A percentile compares a stretch with the other conserved stretches of the same genome.
Evolutionary conservation across 75 land plant genomes (phyloP).

Genomic region (Picea glauca): DNA sequence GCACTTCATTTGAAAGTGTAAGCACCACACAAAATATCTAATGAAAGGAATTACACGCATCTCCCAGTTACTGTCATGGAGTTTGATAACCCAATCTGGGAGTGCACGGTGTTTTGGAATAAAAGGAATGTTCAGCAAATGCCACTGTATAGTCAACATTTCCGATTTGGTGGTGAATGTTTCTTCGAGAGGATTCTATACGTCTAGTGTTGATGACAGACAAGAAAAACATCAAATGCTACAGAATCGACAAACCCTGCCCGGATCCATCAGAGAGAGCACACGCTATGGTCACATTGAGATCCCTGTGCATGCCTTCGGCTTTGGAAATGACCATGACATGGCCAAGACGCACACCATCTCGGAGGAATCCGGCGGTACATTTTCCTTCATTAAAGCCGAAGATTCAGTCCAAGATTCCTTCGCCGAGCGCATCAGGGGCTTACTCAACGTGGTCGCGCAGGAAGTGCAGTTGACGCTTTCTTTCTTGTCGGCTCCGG

Average conservation of each 20-base stretch:
- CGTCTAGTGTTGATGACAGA: background rate
- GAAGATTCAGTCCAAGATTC: constrained; percentile 16
- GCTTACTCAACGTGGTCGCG: constrained; percentile 24
- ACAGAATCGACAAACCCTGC: background rate
- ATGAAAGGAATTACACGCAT: too few species aligned
- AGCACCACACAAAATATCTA: too few species aligned
- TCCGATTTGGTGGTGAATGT: too few species aligned
- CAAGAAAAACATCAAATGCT: background rate
- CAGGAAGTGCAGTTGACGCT: constrained; percentile 20
- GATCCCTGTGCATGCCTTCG: constrained; percentile 31
- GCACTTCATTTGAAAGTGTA: too few species aligned
- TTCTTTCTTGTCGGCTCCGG: background rate
- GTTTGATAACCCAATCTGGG: too few species aligned
- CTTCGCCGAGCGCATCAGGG: constrained; percentile 29
- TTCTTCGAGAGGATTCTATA: too few species aligned
- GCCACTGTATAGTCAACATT: too few species aligned
- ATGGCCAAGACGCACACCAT: constrained; percentile 9
- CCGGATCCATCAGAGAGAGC: background rate
- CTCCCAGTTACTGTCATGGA: too few species aligned
- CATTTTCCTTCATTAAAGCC: constrained; percentile 14
- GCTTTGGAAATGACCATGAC: constrained; percentile 16
- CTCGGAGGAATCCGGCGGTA: constrained; percentile 21
- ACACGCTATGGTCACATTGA: constrained; percentile 6
- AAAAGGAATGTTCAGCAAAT: too few species aligned
- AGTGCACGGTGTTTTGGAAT: too few species aligned